phyloP scores from a whole-genome alignment of 495 filamentous ascomycete species.

The Pseudomonodictys pantanalensis region DNA sequence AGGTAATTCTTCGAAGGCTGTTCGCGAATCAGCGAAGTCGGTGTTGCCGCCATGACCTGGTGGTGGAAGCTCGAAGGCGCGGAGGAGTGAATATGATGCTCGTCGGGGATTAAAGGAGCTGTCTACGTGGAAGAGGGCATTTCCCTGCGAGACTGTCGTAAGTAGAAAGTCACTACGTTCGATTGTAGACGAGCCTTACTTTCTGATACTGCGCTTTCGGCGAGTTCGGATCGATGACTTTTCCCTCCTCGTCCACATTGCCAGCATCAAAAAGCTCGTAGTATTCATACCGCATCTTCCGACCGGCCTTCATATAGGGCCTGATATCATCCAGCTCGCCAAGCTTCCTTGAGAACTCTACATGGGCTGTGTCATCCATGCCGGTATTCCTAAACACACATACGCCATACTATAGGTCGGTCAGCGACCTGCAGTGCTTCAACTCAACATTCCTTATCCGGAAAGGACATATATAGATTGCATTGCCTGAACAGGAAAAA shows the following conservation, averaged over 20 bases:
- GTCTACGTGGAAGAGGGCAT: constrained; percentile 60
- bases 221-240: constrained; percentile 44
- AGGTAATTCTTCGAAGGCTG: constrained; percentile 53
- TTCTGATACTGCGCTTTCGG: constrained; percentile 32
- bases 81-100: constrained; percentile 54
- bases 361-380: constrained; percentile 52
- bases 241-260: constrained; percentile 50
- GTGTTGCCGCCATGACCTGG: constrained; percentile 52
- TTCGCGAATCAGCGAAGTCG: constrained; percentile 57
- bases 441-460: no score
- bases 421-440: no score
- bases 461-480: no score
- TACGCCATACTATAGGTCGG: constrained; percentile 55
- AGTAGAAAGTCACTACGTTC: no score
- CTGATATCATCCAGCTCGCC: constrained; percentile 59
- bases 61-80: constrained; percentile 53
- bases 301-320: constrained; percentile 48
- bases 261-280: constrained; percentile 58
- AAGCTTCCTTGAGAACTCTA: constrained; percentile 52
- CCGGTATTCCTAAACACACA: constrained; percentile 54
- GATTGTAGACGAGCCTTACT: no score
- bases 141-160: no score
- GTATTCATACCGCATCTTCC: constrained; percentile 49
- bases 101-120: constrained; percentile 60
- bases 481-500: constrained; percentile 1